Percentiles rank a stretch among this genome's conserved stretches.
phyloP scores from a whole-genome alignment of 129 eudicot genomes.

The Artemisia tridentata region DNA sequence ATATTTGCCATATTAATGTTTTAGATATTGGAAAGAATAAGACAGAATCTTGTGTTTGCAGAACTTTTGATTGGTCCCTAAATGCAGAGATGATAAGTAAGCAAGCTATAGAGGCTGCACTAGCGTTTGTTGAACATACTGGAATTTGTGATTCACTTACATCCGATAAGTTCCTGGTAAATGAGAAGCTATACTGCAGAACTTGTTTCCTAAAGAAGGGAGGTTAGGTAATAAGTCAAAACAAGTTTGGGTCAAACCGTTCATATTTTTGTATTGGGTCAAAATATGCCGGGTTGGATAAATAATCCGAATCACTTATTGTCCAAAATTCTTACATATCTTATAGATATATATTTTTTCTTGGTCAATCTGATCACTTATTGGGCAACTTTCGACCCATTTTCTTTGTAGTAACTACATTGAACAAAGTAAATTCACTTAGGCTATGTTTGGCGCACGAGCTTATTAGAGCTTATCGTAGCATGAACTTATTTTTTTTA shows the following conservation, averaged over 20 bases:
- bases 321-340: too few relatives aligned
- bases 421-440: neutral
- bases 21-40: conserved; percentile 13
- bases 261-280: conserved; percentile 93
- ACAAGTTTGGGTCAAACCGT: conserved; percentile 37
- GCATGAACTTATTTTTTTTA: too few relatives aligned
- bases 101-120: conserved; percentile 96
- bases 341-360: neutral
- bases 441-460: too few relatives aligned
- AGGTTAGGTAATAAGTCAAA: conserved; percentile 79
- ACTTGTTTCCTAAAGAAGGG: conserved; percentile 68
- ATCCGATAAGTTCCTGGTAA: conserved; percentile 74
- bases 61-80: conserved; percentile 98
- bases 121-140: conserved; percentile 83
- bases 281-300: neutral
- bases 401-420: too few relatives aligned
- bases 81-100: conserved; percentile 96
- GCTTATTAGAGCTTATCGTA: too few relatives aligned
- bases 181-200: conserved; percentile 73
- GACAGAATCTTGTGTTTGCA: conserved; percentile 33
- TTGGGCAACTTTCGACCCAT: too few relatives aligned
- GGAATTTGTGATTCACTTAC: conserved; percentile 75
- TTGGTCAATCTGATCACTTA: neutral
- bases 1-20: conserved; percentile 1
- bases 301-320: too few relatives aligned